phyloP scores from a whole-genome alignment of 2,329 filamentous ascomycete species.

The Gremmenia infestans region DNA sequence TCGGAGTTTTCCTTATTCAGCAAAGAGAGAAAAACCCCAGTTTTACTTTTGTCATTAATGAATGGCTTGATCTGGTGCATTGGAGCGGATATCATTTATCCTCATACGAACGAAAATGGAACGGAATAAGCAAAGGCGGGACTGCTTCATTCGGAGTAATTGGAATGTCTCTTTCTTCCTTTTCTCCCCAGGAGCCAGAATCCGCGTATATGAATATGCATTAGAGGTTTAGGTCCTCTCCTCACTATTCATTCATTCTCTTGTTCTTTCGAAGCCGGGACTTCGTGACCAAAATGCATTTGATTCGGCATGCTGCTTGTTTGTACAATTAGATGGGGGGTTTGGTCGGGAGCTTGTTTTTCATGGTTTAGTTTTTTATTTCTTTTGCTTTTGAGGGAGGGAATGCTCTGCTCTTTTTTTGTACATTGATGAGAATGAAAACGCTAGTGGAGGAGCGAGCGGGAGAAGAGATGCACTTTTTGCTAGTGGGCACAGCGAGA shows the following conservation, averaged over 20 bases:
- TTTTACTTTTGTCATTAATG: constrained; percentile 8
- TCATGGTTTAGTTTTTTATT: constrained; percentile 7
- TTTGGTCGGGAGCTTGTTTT: constrained; percentile 4
- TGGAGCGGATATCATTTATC: constrained; percentile 11
- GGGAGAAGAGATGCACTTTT: not conserved
- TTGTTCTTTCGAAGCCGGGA: not conserved
- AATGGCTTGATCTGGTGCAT: constrained; percentile 19
- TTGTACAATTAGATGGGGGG: constrained; percentile 20
- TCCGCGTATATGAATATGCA: constrained; percentile 1
- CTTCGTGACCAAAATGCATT: not conserved
- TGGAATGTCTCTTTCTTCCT: constrained; percentile 1
- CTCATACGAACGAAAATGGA: not conserved
- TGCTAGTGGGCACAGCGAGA: not conserved
- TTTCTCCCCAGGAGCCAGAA: too few relatives aligned
- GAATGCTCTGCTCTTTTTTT: not conserved
- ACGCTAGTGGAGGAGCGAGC: not conserved
- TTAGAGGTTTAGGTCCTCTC: not conserved
- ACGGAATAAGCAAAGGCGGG: not conserved
- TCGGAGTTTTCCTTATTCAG: constrained; percentile 11
- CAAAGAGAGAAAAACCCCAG: too few relatives aligned
- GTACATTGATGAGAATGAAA: constrained; percentile 13
- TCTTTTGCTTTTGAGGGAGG: not conserved
- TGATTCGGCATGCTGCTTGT: constrained; percentile 8
- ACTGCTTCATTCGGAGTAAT: constrained; percentile 10
- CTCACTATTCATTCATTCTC: not conserved